These are phyloP conservation scores for Neurospora terricola DNA, from an alignment of 495 filamentous ascomycete genomes.

Conservation along the genomic window DNA sequence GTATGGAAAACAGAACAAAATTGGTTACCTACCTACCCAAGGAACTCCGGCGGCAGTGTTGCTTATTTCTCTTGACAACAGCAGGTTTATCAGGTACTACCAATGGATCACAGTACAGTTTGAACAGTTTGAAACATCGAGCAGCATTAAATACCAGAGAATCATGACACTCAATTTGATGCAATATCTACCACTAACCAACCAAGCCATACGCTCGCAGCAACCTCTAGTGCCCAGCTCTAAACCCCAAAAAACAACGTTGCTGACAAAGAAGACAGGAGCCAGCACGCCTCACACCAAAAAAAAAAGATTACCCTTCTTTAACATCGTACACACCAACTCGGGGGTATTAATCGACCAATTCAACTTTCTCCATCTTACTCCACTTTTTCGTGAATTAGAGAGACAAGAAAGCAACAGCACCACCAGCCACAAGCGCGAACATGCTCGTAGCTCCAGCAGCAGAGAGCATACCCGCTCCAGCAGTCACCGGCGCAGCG, in stretches of 20 bases:
- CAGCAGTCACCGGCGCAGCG: slow-evolving; percentile 18
- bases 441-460: slow-evolving; percentile 18
- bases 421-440: slow-evolving; percentile 6
- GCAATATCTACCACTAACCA: neutral
- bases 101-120: neutral
- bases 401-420: neutral
- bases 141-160: neutral
- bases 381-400: neutral
- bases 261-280: neutral
- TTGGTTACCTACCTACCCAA: neutral
- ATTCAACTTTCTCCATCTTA: neutral
- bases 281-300: neutral
- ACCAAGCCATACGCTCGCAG: neutral
- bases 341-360: neutral
- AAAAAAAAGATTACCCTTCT: neutral
- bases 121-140: neutral
- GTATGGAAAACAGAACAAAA: neutral
- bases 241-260: neutral
- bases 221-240: neutral
- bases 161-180: neutral
- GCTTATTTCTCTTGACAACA: neutral
- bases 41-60: neutral
- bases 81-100: neutral
- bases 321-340: neutral
- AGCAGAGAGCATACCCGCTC: slow-evolving; percentile 29